These are phyloP conservation scores for Zanthoxylum bungeanum DNA, from an alignment of 345 rosid genomes.

Conservation along the genomic window DNA sequence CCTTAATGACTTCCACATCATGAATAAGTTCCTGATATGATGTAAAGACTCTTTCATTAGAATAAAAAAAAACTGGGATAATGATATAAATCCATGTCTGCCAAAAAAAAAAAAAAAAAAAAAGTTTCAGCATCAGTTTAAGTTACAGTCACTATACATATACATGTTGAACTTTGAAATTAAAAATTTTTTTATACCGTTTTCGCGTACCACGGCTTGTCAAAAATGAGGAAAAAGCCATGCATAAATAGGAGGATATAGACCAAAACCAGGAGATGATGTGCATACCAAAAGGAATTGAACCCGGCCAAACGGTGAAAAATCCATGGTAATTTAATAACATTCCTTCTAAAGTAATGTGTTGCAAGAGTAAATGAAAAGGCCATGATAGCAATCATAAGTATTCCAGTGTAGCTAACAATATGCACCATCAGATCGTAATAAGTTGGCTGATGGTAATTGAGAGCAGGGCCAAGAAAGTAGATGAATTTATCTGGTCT, in stretches of 20 bases:
- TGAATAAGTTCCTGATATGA: constrained; percentile 53
- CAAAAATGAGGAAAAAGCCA: constrained; percentile 69
- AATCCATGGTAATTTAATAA: constrained; percentile 61
- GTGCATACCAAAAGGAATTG: constrained; percentile 96
- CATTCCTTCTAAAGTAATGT: constrained; percentile 62
- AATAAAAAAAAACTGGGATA: constrained; percentile 56
- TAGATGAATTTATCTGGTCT: constrained; percentile 42
- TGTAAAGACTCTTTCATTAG: constrained; percentile 54
- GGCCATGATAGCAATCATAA: constrained; percentile 57
- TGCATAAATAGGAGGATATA: constrained; percentile 66
- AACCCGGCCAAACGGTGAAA: constrained; percentile 74
- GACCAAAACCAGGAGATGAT: constrained; percentile 72
- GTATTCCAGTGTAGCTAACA: constrained; percentile 64
- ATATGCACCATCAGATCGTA: constrained; percentile 38
- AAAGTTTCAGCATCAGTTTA: background rate
- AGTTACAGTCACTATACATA: background rate
- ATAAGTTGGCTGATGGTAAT: constrained; percentile 63
- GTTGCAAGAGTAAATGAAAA: constrained; percentile 67
- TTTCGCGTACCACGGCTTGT: constrained; percentile 62
- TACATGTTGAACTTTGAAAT: background rate
- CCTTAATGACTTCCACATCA: constrained; percentile 73
- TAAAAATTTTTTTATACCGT: constrained; percentile 44
- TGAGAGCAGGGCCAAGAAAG: constrained; percentile 39
- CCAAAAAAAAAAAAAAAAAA: background rate
- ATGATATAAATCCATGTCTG: constrained; percentile 94